These are phyloP conservation scores for Bocquillonia castaneifolia DNA, from an alignment of 441 rosid species.

Conservation along the genomic window DNA sequence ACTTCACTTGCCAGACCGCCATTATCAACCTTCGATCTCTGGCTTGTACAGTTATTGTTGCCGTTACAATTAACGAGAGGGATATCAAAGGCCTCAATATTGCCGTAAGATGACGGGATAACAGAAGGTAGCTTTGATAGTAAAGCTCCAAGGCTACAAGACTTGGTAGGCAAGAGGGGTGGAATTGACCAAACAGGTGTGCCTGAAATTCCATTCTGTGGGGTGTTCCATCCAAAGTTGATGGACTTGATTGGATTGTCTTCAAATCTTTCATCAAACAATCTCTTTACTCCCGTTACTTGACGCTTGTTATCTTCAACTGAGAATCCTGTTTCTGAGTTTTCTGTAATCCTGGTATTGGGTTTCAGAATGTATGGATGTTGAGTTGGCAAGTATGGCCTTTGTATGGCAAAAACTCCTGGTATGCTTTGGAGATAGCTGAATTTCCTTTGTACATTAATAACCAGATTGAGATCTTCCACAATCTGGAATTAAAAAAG, in stretches of 20 bases:
- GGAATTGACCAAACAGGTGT: constrained; percentile 43
- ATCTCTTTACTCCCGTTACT: constrained; percentile 39
- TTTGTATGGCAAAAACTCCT: constrained; percentile 51
- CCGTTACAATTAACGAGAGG: constrained; percentile 20
- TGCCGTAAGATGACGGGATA: constrained; percentile 29
- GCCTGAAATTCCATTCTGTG: constrained; percentile 35
- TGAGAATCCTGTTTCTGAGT: constrained; percentile 28
- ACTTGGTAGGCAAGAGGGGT: constrained; percentile 41
- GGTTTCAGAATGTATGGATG: constrained; percentile 42
- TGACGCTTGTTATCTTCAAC: constrained; percentile 33
- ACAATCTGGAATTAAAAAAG: constrained; percentile 46
- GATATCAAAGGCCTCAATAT: constrained; percentile 27
- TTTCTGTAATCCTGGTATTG: constrained; percentile 22
- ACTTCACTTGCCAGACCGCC: constrained; percentile 17
- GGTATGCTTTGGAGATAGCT: constrained; percentile 65
- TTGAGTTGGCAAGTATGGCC: constrained; percentile 45
- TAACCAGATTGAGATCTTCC: constrained; percentile 64
- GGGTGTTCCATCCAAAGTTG: constrained; percentile 58
- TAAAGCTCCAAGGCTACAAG: constrained; percentile 47
- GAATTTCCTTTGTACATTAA: constrained; percentile 58
- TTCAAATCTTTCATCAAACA: constrained; percentile 29
- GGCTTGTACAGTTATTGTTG: constrained; percentile 9
- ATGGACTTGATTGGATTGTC: constrained; percentile 39
- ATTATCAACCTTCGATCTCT: constrained; percentile 24
- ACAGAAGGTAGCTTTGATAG: constrained; percentile 48